Evolutionary conservation across 2,329 filamentous ascomycete species (phyloP), one percentile per base, ranked within the genome.

Genomic region (Sclerotiophoma versabilis): DNA sequence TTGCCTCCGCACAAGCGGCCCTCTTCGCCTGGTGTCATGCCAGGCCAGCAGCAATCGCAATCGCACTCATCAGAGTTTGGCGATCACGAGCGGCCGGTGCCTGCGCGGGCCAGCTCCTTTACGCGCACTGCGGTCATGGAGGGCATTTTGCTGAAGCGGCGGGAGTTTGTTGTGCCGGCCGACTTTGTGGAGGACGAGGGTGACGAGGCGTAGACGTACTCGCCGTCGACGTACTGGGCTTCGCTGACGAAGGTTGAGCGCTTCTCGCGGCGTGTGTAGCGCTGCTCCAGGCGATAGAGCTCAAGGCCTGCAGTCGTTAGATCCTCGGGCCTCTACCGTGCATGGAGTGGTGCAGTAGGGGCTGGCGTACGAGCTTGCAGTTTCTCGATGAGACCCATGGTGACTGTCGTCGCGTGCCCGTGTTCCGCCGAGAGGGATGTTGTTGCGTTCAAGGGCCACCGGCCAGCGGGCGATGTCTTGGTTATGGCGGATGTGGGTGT

Each of bases 281-380:
- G 89, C 80, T 97, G 89, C 80, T 98, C 93, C 64, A 98, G 88
- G 43, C 92, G 91, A 83, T 96, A 95, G 71, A 98, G 86, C 82
- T 98, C 92, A 69, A 96, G 84, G 77, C 93, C 76, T 53, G 38
- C 29, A 11, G 12, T 41, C 33, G 57, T 54, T 49, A 54, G 51
- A 45, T 49, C 11, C 29, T 49, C 34, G 41, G 39, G 52, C 15
- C 11, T 20, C 36, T 36, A 34, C n/a, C 9, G 11, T 19, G 36
- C 32, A 20, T 32, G 15, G 14, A 36, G 27, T 34, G 37, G 49
- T 17, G 37, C 19, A 39, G 45, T 36, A 29, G 37, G 49, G 50
- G 39, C 49, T 42, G 49, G 59, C 74, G 50, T 71, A 76, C 74
- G 74, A 49, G 72, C 70, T 69, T 75, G 73, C n/a, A 76, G 62